These are phyloP conservation scores for Berkeleyomyces basicola DNA, from an alignment of 2,329 filamentous ascomycete genomes.

Conservation along the genomic window DNA sequence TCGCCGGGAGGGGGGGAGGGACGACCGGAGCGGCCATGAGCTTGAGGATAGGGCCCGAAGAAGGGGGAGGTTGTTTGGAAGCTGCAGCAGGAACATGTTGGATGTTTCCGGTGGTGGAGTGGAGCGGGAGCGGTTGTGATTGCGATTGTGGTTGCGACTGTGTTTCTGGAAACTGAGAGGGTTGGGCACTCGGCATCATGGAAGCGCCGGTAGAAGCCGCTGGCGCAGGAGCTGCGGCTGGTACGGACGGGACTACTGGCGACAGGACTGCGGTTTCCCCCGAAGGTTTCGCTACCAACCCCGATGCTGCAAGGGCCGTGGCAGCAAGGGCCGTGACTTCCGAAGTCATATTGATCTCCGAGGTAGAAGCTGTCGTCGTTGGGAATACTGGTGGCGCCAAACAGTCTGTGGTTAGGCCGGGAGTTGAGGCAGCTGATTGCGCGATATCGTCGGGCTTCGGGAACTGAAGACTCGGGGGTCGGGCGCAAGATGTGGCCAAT, in stretches of 20 bases:
- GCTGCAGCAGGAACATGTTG: not conserved
- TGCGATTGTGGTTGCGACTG: not conserved
- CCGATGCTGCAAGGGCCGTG: not conserved
- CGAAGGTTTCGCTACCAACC: not conserved
- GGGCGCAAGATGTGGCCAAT: not conserved
- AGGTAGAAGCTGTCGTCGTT: not conserved
- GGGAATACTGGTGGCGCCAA: not conserved
- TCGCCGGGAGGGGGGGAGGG: not conserved
- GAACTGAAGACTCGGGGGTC: not conserved
- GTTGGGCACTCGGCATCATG: not conserved
- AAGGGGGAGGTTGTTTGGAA: not conserved
- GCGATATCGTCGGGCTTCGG: not conserved
- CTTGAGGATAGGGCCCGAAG: not conserved
- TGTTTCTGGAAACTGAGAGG: not conserved
- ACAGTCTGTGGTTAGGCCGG: not conserved
- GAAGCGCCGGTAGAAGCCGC: not conserved
- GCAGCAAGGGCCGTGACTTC: not conserved
- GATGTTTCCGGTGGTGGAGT: not conserved
- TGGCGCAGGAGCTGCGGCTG: not conserved
- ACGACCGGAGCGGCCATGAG: not conserved
- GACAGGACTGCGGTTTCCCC: not conserved
- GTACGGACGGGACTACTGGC: not conserved
- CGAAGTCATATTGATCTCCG: not conserved
- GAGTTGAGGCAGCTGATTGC: not conserved
- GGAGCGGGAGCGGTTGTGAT: not conserved